Conservation (phyloP, 2,329 filamentous ascomycete genomes). For the Apiospora rasikravindrae region DNA sequence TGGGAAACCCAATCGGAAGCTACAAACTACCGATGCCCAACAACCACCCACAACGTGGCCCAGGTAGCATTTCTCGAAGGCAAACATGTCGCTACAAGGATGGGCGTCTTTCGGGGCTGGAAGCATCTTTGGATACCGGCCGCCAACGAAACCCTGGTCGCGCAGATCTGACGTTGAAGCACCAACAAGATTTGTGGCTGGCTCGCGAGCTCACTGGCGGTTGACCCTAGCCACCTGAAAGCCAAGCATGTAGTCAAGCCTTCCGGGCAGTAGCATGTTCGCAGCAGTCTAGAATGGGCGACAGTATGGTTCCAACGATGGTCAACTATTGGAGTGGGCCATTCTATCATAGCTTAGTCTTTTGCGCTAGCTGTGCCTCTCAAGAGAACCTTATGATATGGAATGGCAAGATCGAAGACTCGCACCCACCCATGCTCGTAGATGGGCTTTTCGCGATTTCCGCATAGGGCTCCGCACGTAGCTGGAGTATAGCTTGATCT, state of each 20-base stretch:
- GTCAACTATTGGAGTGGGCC: no score
- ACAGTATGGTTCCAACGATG: no score
- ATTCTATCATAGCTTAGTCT: no score
- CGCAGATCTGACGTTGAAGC: background rate
- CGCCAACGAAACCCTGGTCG: background rate
- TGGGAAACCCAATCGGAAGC: background rate
- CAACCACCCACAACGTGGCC: background rate
- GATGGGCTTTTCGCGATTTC: no score
- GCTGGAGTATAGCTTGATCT: no score
- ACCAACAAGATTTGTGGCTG: background rate
- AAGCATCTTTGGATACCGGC: background rate
- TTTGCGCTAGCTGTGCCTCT: no score
- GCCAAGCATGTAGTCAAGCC: background rate
- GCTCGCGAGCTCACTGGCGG: background rate
- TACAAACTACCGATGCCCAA: background rate
- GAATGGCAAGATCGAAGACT: no score
- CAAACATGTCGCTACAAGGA: background rate
- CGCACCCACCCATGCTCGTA: no score
- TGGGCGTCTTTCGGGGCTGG: background rate
- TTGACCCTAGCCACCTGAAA: background rate
- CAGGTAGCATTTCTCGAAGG: background rate
- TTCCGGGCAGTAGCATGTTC: background rate
- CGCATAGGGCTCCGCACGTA: no score
- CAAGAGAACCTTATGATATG: no score
- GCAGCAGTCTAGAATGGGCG: no score